Base-by-base conservation (phyloP, 805 yeast species). In the Candida palmyrensis region DNA sequence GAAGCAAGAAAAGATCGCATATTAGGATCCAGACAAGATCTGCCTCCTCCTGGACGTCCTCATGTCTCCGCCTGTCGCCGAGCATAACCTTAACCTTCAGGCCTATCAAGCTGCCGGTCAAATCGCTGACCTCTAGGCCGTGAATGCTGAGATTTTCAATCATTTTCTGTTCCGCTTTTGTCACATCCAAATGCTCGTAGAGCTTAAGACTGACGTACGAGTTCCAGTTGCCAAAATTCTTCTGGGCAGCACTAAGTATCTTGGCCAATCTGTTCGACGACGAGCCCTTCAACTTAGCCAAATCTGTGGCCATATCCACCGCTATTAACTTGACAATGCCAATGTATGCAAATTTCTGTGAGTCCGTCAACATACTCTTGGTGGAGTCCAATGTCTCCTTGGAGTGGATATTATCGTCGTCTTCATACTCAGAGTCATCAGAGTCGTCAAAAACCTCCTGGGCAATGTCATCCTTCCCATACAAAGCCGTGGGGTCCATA, bases 291-390 rank as follows among this genome's bases (percentile, higher is more conserved):
- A 78, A 53, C 32, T 65, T 60, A 1, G 92, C 89, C 37, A 89
- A 58, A n/a, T 77, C 78, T 0, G 85, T 74, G 13, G 95, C 95
- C 82, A 88, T 77, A 14, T 83, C 84, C 16, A 82, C 84, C 33
- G 80, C 72, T 5, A 82, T 69, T 22, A 92, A 71, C 44, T 84
- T 82, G 6, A 82, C 78, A 7, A 90, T 68, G 0, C 96, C 97
- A 5, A 84, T 83, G 51, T 92, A 92, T 2, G 97, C 97, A 40
- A 89, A 81, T 48, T 85, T 81, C 54, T 92, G 96, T 11, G 82
- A 67, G 12, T 87, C 97, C 6, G 78, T 69, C 11, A 92, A 68
- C 75, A 92, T 74, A 16, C 77, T 74, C 52, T 80, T 86, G 4
- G 97, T 92, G 1, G 90, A 73, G 34, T 76, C 75, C 42, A 92